Base-by-base conservation (phyloP, 768 basidiomycete species). In the Pholiota conissans region DNA sequence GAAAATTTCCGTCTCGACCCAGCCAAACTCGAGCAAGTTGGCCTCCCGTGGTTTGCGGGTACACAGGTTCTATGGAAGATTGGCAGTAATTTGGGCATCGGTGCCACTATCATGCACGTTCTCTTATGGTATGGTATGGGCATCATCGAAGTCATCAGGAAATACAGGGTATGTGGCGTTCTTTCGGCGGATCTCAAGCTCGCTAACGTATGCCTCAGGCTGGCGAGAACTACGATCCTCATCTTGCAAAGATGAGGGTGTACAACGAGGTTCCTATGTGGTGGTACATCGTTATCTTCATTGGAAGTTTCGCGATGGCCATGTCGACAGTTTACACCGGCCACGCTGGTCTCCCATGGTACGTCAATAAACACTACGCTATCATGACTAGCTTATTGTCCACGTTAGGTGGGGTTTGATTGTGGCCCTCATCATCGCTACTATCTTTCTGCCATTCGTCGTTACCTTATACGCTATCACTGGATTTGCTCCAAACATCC, bases 321-420 rank as follows among this genome's bases (percentile, higher is more conserved):
- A 76, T 85, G 72, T 77, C 78, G 4, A 79, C 80, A 7, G 72
- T 79, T 57, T 86, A 86, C 67, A 78, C 79, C 39, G 80, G 77
- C 16, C 59, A 78, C 52, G 81, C 84, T 8, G 80, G 77, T 5
- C 67, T 86, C 30, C 84, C 85, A 6, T 85, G 85, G 85, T 80
- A 63, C 55, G 73, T 62, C 30, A 18, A 46, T 18, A 13, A 32
- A 48, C 24, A 27, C 18, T n/a, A 14, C 11, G 29, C 46, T 4
- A 39, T 39, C 20, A 16, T 39, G 5, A 45, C 40, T 8, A 49
- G n/a, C n/a, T 4, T 27, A 39, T 18, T 4, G 4, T 4, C n/a
- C 2, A 3, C 20, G 8, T 8, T 7, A 73, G 75, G 76, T 84
- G 82, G 82, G 81, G 76, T 3, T 69, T 84, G 55, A 71, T 82